Evolutionary conservation across 139 green algal species (phyloP), one percentile per base, ranked within the genome.

Genomic region (Chlamydomonas sphaeroides): DNA sequence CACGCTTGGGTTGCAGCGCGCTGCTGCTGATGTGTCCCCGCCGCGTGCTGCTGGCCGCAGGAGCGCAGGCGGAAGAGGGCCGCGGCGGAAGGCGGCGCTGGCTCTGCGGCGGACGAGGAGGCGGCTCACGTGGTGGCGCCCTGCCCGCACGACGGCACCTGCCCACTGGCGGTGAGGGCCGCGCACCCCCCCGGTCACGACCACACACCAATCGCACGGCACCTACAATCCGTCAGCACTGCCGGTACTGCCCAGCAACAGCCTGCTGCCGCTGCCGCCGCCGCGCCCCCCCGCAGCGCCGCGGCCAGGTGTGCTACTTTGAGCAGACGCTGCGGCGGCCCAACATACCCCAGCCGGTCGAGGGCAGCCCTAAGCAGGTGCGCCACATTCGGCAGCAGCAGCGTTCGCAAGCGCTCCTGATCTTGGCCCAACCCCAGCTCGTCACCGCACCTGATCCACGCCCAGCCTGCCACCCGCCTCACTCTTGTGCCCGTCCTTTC

Each of bases 71-170:
- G 21, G 56, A 30, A 38, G 42, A 26, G 39, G 53, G 8, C 20
- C 59, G 25, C 35, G 41, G 21, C 14, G 8, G 83, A 87, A n/a
- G 25, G 48, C 14, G 81, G 84, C 59, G 62, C 82, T 35, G n/a
- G 51, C 0, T 38, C 39, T 2, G 84, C 89, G 83, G 36, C 79
- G 10, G n/a, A 53, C 45, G 51, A 48, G 28, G 45, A 30, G 36
- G 85, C 85, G 1, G 90, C 91, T 35, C 91, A 97, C 57, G 92
- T 97, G 38, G 88, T 95, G 56, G 94, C 94, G 10, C 94, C 94
- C 21, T 98, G 94, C 86, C 88, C 93, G 1, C 94, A 97, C 75
- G 94, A 98, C 80, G 92, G 92, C 1, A 18, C 39, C 1, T 98
- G 94, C 85, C 94, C 94, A 7, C 88, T 98, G 73, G 68, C 36